Conservation (phyloP, 2,329 filamentous ascomycete genomes). For the Apiospora koreana region DNA sequence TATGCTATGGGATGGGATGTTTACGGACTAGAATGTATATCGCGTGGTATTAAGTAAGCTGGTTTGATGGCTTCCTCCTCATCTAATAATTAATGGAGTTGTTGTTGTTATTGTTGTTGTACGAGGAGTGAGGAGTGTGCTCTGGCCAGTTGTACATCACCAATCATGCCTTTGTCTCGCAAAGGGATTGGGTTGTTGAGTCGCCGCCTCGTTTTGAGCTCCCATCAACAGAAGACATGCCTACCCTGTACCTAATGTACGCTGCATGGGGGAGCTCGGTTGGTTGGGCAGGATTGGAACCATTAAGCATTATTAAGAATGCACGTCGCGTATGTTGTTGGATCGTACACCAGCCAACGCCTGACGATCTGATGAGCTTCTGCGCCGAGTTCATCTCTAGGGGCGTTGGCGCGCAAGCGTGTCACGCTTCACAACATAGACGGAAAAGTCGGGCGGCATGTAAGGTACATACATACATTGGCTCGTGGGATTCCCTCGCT, state of each 20-base stretch:
- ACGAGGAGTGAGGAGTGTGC: not conserved
- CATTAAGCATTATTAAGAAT: not conserved
- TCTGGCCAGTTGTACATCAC: not conserved
- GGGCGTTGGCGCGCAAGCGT: not conserved
- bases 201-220: not conserved
- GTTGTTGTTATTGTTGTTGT: not conserved
- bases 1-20: not conserved
- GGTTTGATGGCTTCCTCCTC: not conserved
- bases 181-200: not conserved
- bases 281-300: not conserved
- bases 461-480: not conserved
- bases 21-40: not conserved
- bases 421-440: not conserved
- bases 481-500: not conserved
- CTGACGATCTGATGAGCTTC: not conserved
- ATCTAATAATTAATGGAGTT: not conserved
- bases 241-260: not conserved
- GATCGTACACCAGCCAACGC: not conserved
- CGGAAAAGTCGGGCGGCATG: not conserved
- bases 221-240: not conserved
- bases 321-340: not conserved
- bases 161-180: not conserved
- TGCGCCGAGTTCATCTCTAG: not conserved
- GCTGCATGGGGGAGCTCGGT: not conserved
- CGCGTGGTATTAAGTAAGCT: not conserved